These are phyloP conservation scores for Lithospermum erythrorhizon DNA, from an alignment of 257 asterid genomes.

Conservation along the genomic window DNA sequence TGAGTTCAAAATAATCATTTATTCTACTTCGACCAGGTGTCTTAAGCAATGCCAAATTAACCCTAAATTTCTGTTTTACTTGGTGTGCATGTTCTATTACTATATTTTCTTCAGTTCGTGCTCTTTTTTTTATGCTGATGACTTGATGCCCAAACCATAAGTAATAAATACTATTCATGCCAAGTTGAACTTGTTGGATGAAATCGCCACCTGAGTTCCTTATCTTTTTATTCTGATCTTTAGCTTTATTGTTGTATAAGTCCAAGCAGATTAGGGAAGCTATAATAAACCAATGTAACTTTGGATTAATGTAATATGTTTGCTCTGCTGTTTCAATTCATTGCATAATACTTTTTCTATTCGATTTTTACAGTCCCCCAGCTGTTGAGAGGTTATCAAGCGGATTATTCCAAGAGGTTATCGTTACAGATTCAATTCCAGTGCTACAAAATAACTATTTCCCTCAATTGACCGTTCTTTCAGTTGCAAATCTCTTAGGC, in stretches of 20 bases:
- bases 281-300: neutral
- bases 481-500: slow-evolving; percentile 86
- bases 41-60: too few species aligned
- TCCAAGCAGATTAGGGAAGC: too few species aligned
- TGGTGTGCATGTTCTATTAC: too few species aligned
- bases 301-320: neutral
- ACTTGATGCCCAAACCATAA: neutral
- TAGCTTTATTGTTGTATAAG: too few species aligned
- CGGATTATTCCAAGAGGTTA: slow-evolving; percentile 94
- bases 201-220: neutral
- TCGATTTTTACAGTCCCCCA: slow-evolving; percentile 58
- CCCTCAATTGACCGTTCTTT: slow-evolving; percentile 77
- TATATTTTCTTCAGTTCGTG: too few species aligned
- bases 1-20: too few species aligned
- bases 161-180: neutral
- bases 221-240: too few species aligned
- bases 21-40: too few species aligned
- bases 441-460: slow-evolving; percentile 64
- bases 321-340: neutral
- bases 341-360: neutral
- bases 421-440: slow-evolving; percentile 75
- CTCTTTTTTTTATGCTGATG: neutral
- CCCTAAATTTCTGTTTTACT: too few species aligned
- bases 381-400: slow-evolving; percentile 90
- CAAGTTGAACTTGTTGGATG: neutral